phyloP scores from a whole-genome alignment of 495 filamentous ascomycete genomes.

The Aspergillus nanangensis region DNA sequence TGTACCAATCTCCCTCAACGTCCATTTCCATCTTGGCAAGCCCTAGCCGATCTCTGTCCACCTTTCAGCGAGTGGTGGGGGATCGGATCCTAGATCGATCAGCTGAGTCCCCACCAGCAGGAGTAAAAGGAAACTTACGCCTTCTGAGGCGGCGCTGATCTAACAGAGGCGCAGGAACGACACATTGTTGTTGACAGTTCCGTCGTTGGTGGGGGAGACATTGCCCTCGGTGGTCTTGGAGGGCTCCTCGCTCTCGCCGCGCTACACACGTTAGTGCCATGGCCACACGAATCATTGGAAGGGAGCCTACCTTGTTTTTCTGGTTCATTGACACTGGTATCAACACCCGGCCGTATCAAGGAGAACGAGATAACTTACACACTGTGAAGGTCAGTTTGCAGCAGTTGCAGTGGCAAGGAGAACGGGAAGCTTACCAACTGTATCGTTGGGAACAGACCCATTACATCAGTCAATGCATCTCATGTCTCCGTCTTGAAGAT shows the following conservation, averaged over 20 bases:
- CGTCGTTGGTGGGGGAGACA: constrained; percentile 10
- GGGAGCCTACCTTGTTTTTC: constrained; percentile 3
- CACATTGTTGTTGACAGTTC: constrained; percentile 13
- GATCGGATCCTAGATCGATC: too few species aligned
- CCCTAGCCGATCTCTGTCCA: too few species aligned
- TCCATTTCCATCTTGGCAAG: too few species aligned
- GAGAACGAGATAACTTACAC: neutral
- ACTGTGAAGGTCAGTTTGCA: too few species aligned
- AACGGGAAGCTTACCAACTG: neutral
- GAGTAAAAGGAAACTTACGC: neutral
- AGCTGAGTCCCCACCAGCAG: neutral
- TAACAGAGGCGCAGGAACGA: constrained; percentile 13
- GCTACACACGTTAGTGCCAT: constrained; percentile 2
- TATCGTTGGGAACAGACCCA: neutral
- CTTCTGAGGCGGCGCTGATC: constrained; percentile 1
- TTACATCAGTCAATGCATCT: neutral
- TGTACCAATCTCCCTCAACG: too few species aligned
- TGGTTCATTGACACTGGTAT: neutral
- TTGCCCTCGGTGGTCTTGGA: constrained; percentile 5
- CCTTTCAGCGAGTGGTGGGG: too few species aligned
- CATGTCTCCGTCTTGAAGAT: too few species aligned
- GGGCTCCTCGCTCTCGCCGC: neutral
- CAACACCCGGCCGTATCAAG: neutral
- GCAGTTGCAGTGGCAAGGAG: too few species aligned
- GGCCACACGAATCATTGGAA: neutral